Base-by-base conservation (phyloP, 2,329 filamentous ascomycete genomes). In the Fusarium caatingaense region DNA sequence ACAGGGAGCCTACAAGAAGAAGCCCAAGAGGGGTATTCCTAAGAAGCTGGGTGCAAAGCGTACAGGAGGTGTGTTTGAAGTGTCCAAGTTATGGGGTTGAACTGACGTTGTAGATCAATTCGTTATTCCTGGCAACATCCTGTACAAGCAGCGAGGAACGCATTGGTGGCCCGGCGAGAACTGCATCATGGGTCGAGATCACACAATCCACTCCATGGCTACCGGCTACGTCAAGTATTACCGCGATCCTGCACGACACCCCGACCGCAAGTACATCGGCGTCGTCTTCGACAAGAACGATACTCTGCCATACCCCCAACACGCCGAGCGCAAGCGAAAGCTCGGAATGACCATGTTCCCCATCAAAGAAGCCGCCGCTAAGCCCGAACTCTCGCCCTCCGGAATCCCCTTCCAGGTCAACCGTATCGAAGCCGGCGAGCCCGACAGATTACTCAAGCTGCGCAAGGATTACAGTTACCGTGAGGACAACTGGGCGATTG, bases 211-310 rank as follows among this genome's bases (percentile, higher is more conserved):
- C 81, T 90, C 96, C 56, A 91, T 90, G 64, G 88, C 92, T 59
- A 86, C 91, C 6, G 96, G 96, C 69, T 99, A 97, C 81, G 96
- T 99, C 65, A 94, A 96, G 75, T 99, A 97, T 87, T 99, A 99
- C 86, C 90, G 91, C 77, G 95, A 99, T 78, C 94, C 94, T 0
- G 81, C 86, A 32, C 87, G 85, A 63, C 93, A 98, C 80, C 92
- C 94, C 1, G 92, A 93, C 72, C 89, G 94, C 65, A 93, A 97
- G 80, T 99, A 94, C 85, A 99, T 99, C 76, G 96, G 96, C 66
- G 92, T 99, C 21, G 92, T 92, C 34, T 94, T 97, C 80, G 87
- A 94, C 78, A 93, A 93, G 77, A 85, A 90, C 18, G 93, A 97
- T 75, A 89, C 85, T 32, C 88, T 99, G 3, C 96, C 96, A 0